phyloP scores from a whole-genome alignment of 495 filamentous ascomycete genomes.

The Cercophora scortea region DNA sequence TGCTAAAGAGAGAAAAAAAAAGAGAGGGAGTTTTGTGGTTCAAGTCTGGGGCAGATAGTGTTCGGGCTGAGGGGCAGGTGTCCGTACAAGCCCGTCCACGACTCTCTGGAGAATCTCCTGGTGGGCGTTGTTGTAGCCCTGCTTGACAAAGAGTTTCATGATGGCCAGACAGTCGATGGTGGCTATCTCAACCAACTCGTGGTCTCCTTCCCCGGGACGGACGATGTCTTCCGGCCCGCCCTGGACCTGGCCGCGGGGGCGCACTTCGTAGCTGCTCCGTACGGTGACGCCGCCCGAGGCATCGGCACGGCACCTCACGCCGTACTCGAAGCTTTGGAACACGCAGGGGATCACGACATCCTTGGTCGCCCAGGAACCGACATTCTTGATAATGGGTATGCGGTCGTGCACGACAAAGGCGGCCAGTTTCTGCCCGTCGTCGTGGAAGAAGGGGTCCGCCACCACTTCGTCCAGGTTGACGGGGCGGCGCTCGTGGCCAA shows the following conservation, averaged over 20 bases:
- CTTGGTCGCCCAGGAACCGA: constrained; percentile 21
- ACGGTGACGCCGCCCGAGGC: constrained; percentile 23
- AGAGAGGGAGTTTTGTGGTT: too few species aligned
- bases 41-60: too few species aligned
- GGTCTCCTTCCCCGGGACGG: constrained; percentile 16
- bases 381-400: constrained; percentile 30
- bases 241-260: constrained; percentile 13
- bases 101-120: constrained; percentile 18
- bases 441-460: constrained; percentile 28
- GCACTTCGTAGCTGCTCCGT: constrained; percentile 27
- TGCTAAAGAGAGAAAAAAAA: too few species aligned
- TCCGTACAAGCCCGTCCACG: constrained; percentile 7
- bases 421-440: constrained; percentile 16
- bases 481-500: constrained; percentile 16
- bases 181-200: constrained; percentile 26
- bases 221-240: constrained; percentile 1
- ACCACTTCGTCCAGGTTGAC: constrained; percentile 17
- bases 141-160: constrained; percentile 24
- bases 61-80: too few species aligned
- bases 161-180: constrained; percentile 17
- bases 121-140: constrained; percentile 17
- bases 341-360: constrained; percentile 23
- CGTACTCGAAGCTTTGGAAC: constrained; percentile 24
- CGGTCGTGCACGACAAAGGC: constrained; percentile 28
- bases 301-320: constrained; percentile 23